A percentile compares a stretch with the other conserved stretches of the same genome.
Evolutionary conservation across 495 filamentous ascomycete genomes (phyloP).

Genomic region (Choiromyces venosus): DNA sequence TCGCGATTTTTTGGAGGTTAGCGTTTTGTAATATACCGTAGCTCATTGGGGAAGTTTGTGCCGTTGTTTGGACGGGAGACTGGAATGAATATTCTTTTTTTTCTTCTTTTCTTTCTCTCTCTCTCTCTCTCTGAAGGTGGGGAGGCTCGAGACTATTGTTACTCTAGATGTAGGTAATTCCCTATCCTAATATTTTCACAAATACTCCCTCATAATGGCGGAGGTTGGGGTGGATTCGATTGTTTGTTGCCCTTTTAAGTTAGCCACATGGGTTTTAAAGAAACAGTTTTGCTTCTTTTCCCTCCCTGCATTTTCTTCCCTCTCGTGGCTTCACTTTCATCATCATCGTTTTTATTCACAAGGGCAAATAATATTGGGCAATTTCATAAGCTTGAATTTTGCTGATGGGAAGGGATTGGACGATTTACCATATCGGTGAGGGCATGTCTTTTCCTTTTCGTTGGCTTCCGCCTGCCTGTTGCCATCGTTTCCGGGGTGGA

Average conservation of each 20-base stretch:
- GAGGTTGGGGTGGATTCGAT: conserved; percentile 5
- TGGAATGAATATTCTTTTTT: not conserved
- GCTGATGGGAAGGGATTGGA: conserved; percentile 4
- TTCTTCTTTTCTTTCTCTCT: not conserved
- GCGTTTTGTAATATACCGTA: not conserved
- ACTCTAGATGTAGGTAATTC: not conserved
- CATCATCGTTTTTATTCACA: not conserved
- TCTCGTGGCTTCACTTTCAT: conserved; percentile 7
- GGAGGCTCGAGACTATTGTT: not conserved
- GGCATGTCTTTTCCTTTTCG: conserved; percentile 6
- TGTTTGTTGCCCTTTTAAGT: not conserved
- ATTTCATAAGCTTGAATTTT: conserved; percentile 6
- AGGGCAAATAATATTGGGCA: not conserved
- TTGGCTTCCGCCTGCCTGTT: conserved; percentile 12
- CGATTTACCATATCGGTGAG: not conserved
- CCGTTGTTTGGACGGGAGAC: not conserved
- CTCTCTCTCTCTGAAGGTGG: not conserved
- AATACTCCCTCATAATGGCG: not conserved
- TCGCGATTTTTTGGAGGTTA: not conserved
- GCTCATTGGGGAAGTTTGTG: not conserved
- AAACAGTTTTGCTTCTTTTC: not conserved
- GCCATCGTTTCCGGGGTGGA: conserved; percentile 20
- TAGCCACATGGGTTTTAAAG: not conserved
- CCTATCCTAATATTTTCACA: not conserved
- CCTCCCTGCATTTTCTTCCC: not conserved